Conservation (phyloP, 2,329 filamentous ascomycete genomes). For the Dactylellina sp. region DNA sequence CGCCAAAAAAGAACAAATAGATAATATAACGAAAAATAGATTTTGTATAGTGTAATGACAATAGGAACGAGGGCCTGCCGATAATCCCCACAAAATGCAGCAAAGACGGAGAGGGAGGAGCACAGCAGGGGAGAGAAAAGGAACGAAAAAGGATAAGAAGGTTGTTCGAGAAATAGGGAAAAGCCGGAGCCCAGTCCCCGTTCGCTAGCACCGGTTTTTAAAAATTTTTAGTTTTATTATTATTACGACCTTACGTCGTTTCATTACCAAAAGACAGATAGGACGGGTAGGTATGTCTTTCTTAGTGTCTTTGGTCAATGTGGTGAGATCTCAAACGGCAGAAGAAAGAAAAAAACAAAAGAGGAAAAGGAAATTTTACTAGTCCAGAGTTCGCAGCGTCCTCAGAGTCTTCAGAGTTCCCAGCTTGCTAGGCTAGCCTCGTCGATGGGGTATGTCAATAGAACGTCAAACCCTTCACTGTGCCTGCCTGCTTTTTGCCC, state of each 20-base stretch:
- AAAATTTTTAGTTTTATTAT: slow-evolving; percentile 2
- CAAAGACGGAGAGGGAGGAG: neutral
- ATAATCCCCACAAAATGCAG: slow-evolving; percentile 3
- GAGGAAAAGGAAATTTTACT: neutral
- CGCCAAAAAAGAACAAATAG: slow-evolving; percentile 21
- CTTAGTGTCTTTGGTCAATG: no score
- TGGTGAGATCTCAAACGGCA: slow-evolving; percentile 6
- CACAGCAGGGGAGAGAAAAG: no score
- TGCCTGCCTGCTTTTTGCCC: slow-evolving; percentile 25
- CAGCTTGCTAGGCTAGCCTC: slow-evolving; percentile 2
- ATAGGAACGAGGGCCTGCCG: slow-evolving; percentile 1
- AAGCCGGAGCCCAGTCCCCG: neutral
- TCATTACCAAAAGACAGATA: no score
- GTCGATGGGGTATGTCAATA: slow-evolving; percentile 41
- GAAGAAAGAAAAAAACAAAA: neutral
- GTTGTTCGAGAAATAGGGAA: neutral
- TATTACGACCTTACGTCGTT: neutral
- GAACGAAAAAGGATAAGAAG: neutral
- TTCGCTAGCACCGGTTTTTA: slow-evolving; percentile 1
- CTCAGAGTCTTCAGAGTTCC: no score
- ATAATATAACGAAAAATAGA: slow-evolving; percentile 15
- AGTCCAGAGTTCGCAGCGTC: no score
- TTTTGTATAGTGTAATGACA: no score
- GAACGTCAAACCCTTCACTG: slow-evolving; percentile 23
- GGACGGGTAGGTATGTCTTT: no score